These are phyloP conservation scores for Dacryopinax spathularia DNA, from an alignment of 768 basidiomycete genomes.

Conservation along the genomic window DNA sequence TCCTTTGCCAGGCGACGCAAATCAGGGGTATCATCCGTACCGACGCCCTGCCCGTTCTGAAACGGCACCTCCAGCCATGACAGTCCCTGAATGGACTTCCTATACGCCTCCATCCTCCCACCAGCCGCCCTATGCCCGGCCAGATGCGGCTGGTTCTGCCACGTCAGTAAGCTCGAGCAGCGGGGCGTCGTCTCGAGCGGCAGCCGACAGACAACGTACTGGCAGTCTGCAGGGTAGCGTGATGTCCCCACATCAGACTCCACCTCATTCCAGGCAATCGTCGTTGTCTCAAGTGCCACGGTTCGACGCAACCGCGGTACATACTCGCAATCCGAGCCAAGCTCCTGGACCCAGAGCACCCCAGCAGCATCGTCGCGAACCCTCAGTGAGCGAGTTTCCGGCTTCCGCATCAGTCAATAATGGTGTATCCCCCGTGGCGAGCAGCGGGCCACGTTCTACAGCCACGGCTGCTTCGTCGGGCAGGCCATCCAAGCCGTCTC, in stretches of 20 bases:
- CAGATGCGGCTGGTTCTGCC: constrained; percentile 64
- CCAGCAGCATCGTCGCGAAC: constrained; percentile 23
- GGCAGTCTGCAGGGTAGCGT: constrained; percentile 7
- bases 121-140: constrained; percentile 65
- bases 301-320: not conserved
- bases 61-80: constrained; percentile 15
- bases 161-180: constrained; percentile 55
- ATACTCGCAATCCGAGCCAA: constrained; percentile 22
- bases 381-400: constrained; percentile 20
- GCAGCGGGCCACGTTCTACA: constrained; percentile 16
- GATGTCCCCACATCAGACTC: not conserved
- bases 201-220: not conserved
- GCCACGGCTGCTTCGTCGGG: constrained; percentile 19
- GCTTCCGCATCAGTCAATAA: constrained; percentile 9
- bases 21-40: constrained; percentile 66
- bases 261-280: not conserved
- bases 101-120: constrained; percentile 37
- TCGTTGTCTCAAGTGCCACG: not conserved
- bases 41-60: constrained; percentile 40
- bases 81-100: not conserved
- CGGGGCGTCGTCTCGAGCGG: constrained; percentile 5
- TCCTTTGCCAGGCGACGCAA: constrained; percentile 9
- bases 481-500: constrained; percentile 40
- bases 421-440: not conserved
- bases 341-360: constrained; percentile 24